Evolutionary conservation across 345 rosid species (phyloP).

Genomic region (sweet orange (Citrus sinensis)): DNA sequence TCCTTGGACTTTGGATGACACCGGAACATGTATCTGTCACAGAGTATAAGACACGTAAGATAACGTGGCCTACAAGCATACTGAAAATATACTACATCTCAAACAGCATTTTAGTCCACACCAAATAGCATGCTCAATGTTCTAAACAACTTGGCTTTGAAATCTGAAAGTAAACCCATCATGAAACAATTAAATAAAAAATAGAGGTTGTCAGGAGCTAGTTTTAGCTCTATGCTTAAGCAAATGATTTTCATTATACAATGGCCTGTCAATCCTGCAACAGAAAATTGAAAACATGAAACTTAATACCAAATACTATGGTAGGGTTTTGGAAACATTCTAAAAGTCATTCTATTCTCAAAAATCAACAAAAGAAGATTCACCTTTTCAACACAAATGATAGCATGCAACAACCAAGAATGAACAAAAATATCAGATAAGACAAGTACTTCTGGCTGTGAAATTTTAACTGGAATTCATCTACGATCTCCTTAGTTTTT

Average conservation of each 20-base stretch:
- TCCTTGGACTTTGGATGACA: constrained; percentile 71
- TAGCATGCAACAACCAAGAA: neutral
- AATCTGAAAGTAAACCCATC: neutral
- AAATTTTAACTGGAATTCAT: neutral
- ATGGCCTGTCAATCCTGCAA: neutral
- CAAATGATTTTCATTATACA: neutral
- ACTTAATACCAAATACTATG: neutral
- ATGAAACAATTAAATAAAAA: neutral
- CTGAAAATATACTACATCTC: neutral
- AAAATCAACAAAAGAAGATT: neutral
- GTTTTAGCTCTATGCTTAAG: neutral
- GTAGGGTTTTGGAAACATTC: neutral
- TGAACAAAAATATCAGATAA: neutral
- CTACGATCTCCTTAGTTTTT: neutral
- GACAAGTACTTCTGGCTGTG: neutral
- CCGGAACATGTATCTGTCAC: constrained; percentile 64
- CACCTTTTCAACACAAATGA: neutral
- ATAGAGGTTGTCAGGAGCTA: neutral
- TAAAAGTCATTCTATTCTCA: neutral
- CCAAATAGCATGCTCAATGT: neutral
- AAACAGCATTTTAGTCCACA: neutral
- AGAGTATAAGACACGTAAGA: constrained; percentile 8
- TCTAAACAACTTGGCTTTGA: neutral
- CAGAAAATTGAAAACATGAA: neutral
- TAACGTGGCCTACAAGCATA: neutral